Percentiles rank a stretch among this genome's conserved stretches.
Evolutionary conservation across 1,284 basidiomycete genomes (phyloP).

Genomic region (Tylopilus sp.): DNA sequence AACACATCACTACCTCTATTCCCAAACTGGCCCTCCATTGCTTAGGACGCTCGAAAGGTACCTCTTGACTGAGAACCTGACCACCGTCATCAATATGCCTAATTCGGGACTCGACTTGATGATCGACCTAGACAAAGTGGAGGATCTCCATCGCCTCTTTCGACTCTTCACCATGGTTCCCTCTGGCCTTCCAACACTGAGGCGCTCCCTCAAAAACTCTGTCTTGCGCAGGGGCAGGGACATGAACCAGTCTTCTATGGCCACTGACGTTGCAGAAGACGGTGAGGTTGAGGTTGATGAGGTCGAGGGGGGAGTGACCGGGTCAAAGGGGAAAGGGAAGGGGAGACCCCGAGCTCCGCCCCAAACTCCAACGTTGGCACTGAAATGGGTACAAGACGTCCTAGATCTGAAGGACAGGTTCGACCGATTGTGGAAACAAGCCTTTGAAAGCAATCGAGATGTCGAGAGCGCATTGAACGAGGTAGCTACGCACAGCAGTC

Average conservation of each 20-base stretch:
- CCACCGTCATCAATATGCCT: slow-evolving; percentile 73
- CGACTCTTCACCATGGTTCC: slow-evolving; percentile 74
- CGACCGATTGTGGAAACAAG: slow-evolving; percentile 68
- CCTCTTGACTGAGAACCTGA: slow-evolving; percentile 77
- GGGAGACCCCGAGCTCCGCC: slow-evolving; percentile 50
- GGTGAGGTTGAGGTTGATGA: slow-evolving; percentile 39
- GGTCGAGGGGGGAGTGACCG: slow-evolving; percentile 37
- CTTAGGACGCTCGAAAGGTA: slow-evolving; percentile 74
- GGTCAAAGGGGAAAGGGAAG: slow-evolving; percentile 61
- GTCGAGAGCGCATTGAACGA: slow-evolving; percentile 87
- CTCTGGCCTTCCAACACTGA: slow-evolving; percentile 64
- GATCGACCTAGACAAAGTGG: slow-evolving; percentile 78
- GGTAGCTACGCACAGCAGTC: slow-evolving; percentile 41
- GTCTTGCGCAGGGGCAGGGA: slow-evolving; percentile 75
- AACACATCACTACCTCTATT: slow-evolving; percentile 86
- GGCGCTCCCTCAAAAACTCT: slow-evolving; percentile 71
- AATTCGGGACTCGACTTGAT: slow-evolving; percentile 86
- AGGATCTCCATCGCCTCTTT: slow-evolving; percentile 81
- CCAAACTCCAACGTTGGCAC: slow-evolving; percentile 56
- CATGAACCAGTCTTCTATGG: slow-evolving; percentile 62
- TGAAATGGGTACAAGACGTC: slow-evolving; percentile 95
- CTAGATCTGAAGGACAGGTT: slow-evolving; percentile 91
- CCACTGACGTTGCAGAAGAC: slow-evolving; percentile 37
- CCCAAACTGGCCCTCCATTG: slow-evolving; percentile 68
- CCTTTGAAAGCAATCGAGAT: slow-evolving; percentile 74